Evolutionary conservation across 768 basidiomycete species (phyloP).

Genomic region (Suillus weaverae): DNA sequence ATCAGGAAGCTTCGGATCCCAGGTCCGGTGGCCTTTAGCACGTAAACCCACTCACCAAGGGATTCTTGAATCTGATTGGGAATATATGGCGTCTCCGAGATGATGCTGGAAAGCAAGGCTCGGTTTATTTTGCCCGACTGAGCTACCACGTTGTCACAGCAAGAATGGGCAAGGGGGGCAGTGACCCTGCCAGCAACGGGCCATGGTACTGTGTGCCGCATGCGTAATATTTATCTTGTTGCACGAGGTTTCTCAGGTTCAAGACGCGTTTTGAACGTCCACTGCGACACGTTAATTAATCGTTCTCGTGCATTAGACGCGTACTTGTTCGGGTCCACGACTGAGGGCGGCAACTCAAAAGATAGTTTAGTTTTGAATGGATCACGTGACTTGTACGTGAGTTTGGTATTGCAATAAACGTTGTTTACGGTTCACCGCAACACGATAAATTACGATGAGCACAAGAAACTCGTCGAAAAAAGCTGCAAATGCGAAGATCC

Average conservation of each 20-base stretch:
- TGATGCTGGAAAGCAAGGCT: no score
- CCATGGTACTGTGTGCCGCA: constrained; percentile 13
- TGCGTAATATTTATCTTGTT: no score
- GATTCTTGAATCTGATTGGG: no score
- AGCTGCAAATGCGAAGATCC: constrained; percentile 8
- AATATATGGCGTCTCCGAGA: no score
- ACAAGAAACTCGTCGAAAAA: constrained; percentile 23
- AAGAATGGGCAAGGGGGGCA: constrained; percentile 66
- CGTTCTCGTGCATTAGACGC: not conserved
- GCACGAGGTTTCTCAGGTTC: not conserved
- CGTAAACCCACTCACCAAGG: no score
- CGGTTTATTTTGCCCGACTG: not conserved
- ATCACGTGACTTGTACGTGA: not conserved
- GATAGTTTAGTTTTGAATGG: not conserved
- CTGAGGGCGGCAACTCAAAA: not conserved
- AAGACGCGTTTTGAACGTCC: not conserved
- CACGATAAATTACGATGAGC: not conserved
- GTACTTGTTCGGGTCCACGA: not conserved
- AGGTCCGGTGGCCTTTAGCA: no score
- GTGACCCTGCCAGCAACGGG: constrained; percentile 81
- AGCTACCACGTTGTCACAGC: constrained; percentile 57
- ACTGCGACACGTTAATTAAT: not conserved
- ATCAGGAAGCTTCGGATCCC: no score
- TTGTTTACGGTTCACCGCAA: not conserved
- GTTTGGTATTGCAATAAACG: constrained; percentile 1